Conservation (phyloP, 768 basidiomycete species). For the Clavulina sp. region DNA sequence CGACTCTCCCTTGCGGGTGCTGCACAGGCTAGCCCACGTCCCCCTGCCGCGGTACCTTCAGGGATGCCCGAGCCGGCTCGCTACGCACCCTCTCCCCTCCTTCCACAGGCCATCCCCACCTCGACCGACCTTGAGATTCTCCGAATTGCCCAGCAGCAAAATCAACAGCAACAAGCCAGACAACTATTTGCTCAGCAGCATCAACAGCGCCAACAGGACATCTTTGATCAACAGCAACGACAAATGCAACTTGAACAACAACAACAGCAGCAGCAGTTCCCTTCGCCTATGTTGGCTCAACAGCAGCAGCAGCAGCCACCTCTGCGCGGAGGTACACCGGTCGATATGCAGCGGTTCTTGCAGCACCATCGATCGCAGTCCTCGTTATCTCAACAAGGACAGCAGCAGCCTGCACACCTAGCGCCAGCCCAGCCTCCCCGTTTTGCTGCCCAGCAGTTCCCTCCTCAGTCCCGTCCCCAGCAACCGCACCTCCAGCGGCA, state of each 20-base stretch:
- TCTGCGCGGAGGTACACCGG: too few relatives aligned
- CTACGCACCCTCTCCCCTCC: neutral
- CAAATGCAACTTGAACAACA: conserved; percentile 18
- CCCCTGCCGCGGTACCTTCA: neutral
- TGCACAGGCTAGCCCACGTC: neutral
- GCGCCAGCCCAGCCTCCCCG: neutral
- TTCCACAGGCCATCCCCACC: conserved; percentile 11
- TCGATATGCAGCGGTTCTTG: too few relatives aligned
- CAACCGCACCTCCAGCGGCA: conserved; percentile 51
- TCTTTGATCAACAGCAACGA: conserved; percentile 25
- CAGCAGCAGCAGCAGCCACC: neutral
- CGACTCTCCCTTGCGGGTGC: neutral
- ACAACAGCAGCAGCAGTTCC: conserved; percentile 21
- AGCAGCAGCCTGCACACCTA: neutral
- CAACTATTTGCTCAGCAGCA: conserved; percentile 3
- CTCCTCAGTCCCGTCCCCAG: conserved; percentile 52
- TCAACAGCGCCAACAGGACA: conserved; percentile 28
- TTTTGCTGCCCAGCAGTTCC: conserved; percentile 8
- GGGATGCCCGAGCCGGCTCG: neutral
- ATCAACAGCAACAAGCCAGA: conserved; percentile 1
- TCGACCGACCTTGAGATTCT: conserved; percentile 12
- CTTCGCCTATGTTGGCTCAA: neutral
- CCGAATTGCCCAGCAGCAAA: conserved; percentile 1
- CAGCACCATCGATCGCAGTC: neutral
- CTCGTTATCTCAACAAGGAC: neutral